Base-by-base conservation (phyloP, 2,329 filamentous ascomycete genomes). In the Nakataea oryzae region DNA sequence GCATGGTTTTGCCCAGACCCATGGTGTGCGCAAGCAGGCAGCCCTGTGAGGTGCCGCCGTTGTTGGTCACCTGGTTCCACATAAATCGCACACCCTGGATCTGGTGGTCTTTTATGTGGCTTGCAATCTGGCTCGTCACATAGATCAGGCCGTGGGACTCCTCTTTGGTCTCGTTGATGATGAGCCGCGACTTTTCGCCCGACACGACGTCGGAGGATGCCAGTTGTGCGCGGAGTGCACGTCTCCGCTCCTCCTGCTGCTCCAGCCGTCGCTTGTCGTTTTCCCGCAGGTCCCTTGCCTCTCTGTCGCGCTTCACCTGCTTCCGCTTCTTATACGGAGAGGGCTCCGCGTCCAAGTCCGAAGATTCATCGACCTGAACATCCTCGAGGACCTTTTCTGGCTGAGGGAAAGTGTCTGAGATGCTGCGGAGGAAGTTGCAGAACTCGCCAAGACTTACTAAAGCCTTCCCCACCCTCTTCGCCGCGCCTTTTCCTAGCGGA, bases 1-100 rank as follows among this genome's bases (percentile, higher is more conserved):
- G 92, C 87, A 96, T 91, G 0, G 92, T 96, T 76, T 96, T 97
- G 21, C 92, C 92, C 2, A 96, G 76, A 1, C 93, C 93, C 92
- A 96, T 96, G 0, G 90, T 91, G 71, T 96, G 92, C 7, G 92
- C 89, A 26, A 96, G 79, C 14, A 96, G 79, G 70, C 90, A 96
- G 2, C 92, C 92, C 72, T 92, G 86, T 24, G 81, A 79, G 6
- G 78, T 75, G 4, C 79, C 75, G 1, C 77, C 71, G 62, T 86
- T 81, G 34, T 81, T 79, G 7, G 93, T 83, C 57, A 96, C 77
- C 65, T 93, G 88, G 66, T 91, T 86, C 91, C 93, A 97, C 78
- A 97, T 83, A 73, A 96, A 96, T 13, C 87, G 86, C 26, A 96
- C 85, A 1, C 93, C 93, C 1, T 85, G 79, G 58, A 96, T 79